Evolutionary conservation across 768 basidiomycete species (phyloP), one percentile per base, ranked within the genome.

Genomic region (Phanerochaete sordida): DNA sequence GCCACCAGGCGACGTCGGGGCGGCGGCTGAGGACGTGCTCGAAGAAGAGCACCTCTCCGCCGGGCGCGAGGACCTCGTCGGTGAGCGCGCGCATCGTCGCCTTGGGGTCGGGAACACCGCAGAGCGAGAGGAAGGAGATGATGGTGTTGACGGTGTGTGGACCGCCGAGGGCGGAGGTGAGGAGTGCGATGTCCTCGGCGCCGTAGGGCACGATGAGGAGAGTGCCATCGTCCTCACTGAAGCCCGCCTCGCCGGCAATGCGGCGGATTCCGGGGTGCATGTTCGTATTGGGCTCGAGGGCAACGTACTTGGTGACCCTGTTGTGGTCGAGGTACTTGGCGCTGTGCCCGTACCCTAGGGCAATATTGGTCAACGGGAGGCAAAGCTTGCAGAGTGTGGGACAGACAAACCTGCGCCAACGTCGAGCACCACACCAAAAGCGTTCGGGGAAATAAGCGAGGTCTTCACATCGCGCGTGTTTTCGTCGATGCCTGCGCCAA

Each of bases 331-430:
- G 79, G 65, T 91, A 91, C 30, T 75, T 76, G 13, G 79, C 72
- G 0, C 81, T 82, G 66, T 89, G 88, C 0, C 90, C 90, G 58
- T 82, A 76, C 0, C 86, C 88, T 88, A n/a, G n/a, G n/a, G 54
- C 21, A 33, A 33, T 12, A 31, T 37, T 15, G 5, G 39, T 43
- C 39, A 43, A 16, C 19, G 39, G 39, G 39, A 16, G 19, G 19
- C 7, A 43, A 43, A 26, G 1, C 27, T 30, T 12, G 26, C 48
- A 7, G 2, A 35, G 7, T 12, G 47, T 7, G 15, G n/a, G 8
- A 26, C 31, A 21, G 56, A 35, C 75, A 56, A 59, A 85, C 87
- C 87, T 66, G 87, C 86, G 2, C 88, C 88, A 19, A 89, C 58
- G 59, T 91, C 89, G 24, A 90, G 76, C 0, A 90, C 84, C 2